Evolutionary conservation across 805 yeast species (phyloP).

Genomic region (Sungouiella thailandica): DNA sequence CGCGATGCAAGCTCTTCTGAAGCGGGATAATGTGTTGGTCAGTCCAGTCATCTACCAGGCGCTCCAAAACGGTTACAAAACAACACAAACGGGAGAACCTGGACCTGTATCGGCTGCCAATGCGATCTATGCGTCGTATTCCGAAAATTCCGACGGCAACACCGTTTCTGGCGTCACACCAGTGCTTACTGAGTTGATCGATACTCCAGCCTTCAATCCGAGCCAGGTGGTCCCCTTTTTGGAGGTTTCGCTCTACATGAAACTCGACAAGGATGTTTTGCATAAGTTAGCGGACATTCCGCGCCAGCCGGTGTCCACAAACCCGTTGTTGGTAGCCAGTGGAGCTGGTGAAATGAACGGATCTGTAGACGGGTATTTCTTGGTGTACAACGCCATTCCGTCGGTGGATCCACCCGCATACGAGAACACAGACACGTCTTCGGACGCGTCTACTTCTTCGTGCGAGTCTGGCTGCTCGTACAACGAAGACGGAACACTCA

Average conservation of each 20-base stretch:
- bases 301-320: constrained; percentile 55
- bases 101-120: constrained; percentile 12
- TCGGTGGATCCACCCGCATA: constrained; percentile 57
- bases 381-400: constrained; percentile 69
- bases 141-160: constrained; percentile 2
- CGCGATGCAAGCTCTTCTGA: constrained; percentile 11
- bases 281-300: constrained; percentile 62
- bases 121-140: constrained; percentile 17
- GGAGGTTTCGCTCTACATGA: constrained; percentile 63
- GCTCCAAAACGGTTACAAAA: constrained; percentile 2
- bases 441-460: constrained; percentile 3
- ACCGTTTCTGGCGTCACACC: constrained; percentile 27
- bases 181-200: constrained; percentile 62
- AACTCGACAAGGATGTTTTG: constrained; percentile 54
- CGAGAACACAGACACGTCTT: constrained; percentile 15
- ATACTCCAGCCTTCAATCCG: constrained; percentile 67
- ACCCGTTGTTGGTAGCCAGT: constrained; percentile 67
- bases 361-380: constrained; percentile 66
- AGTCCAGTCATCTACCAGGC: constrained; percentile 29
- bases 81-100: background rate
- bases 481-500: constrained; percentile 5
- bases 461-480: constrained; percentile 6
- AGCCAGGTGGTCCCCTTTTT: constrained; percentile 69
- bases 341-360: constrained; percentile 79
- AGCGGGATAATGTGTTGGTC: constrained; percentile 13